Conservation (phyloP, 768 basidiomycete species). For the Leucosporidium yakuticum region DNA sequence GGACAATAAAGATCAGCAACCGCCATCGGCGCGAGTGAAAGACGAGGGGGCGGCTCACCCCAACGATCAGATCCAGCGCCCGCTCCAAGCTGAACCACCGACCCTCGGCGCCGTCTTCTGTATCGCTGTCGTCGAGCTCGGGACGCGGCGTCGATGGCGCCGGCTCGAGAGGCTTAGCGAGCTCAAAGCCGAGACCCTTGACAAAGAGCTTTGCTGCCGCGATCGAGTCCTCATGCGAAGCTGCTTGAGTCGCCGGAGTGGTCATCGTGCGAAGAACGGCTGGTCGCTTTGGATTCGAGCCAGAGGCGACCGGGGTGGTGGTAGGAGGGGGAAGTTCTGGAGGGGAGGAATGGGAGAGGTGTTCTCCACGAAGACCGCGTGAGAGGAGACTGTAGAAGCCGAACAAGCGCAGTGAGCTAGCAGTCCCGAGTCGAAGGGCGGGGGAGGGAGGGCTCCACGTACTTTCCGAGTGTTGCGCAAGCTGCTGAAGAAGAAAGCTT, state of each 20-base stretch:
- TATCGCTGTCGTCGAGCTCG: neutral
- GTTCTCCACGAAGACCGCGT: neutral
- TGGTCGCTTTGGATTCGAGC: neutral
- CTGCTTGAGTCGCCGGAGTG: neutral
- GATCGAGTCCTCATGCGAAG: neutral
- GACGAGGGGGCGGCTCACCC: conserved; percentile 7
- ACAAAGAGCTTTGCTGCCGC: conserved; percentile 15
- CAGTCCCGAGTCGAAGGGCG: too few relatives aligned
- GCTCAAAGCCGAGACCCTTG: conserved; percentile 18
- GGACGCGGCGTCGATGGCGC: neutral
- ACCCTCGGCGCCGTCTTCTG: conserved; percentile 19
- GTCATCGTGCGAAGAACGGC: neutral
- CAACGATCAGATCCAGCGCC: conserved; percentile 21
- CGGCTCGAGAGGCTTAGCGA: conserved; percentile 9
- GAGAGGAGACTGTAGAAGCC: neutral
- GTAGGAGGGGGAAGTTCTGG: neutral
- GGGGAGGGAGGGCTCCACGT: neutral
- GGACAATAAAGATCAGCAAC: neutral
- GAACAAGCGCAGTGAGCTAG: too few relatives aligned
- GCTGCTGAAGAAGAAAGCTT: neutral
- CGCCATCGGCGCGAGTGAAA: neutral
- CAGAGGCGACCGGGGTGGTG: neutral
- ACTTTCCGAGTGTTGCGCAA: conserved; percentile 25
- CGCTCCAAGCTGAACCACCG: conserved; percentile 4
- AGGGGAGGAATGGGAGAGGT: neutral